Base-by-base conservation (phyloP, 768 basidiomycete species). In the Kockovaella imperatae region DNA sequence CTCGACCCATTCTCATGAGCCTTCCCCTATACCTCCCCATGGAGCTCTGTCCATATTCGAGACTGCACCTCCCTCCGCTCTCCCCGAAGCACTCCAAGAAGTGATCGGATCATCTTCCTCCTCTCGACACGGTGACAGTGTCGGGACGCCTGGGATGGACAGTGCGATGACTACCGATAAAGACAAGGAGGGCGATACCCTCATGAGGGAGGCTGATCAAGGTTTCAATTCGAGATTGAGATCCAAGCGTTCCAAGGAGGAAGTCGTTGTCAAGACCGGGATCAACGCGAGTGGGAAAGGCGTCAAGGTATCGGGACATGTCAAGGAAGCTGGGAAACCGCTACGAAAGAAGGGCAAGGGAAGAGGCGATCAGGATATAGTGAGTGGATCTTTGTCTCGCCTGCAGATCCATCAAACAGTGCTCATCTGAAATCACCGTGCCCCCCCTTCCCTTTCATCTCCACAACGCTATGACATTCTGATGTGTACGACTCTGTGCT, bases 201-300 rank as follows among this genome's bases (percentile, higher is more conserved):
- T 62, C 10, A 47, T 57, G 45, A 48, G 58, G 18, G 60, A 58
- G 24, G 60, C 56, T 21, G 64, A 56, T 15, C 60, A 59, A 26
- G 60, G 64, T 2, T 53, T 62, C 21, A 54, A 59, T 32, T 42
- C 53, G 11, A 42, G 59, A 34, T 40, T 54, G 29, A 34, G 57
- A 18, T 49, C 48, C 30, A 18, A 35, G 36, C 24, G 49, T 17
- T 20, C 45, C 18, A 7, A 40, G 28, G 35, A 49, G 30, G 57
- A 59, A 6, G 45, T 47, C 17, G 52, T 41, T 18, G 54, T 59
- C n/a, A 45, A 54, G 31, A 52, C 58, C 3, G 64, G 64, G 14
- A 58, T 66, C 1, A 52, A 42, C 17, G 64, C 64, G 10, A 45
- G 38, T 35, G 64, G 64, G 13, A 60, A 56, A 43, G 63, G 60